These are phyloP conservation scores for Leptomonas seymouri DNA, from an alignment of 208 protist species.

Conservation along the genomic window DNA sequence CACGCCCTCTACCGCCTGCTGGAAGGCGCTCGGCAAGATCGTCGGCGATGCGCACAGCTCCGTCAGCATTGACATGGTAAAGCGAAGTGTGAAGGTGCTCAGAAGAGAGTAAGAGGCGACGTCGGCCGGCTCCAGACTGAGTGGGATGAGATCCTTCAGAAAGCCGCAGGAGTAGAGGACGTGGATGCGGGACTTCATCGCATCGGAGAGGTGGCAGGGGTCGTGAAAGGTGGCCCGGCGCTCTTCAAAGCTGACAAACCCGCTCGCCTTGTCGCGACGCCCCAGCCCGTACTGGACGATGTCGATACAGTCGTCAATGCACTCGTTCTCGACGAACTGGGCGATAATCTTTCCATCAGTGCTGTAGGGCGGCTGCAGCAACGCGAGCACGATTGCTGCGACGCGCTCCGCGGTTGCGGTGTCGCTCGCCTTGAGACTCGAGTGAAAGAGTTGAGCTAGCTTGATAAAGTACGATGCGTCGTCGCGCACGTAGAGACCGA, in stretches of 20 bases:
- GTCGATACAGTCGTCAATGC: conserved; percentile 73
- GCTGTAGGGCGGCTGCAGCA: conserved; percentile 68
- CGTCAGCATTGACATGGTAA: conserved; percentile 61
- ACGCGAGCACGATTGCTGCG: conserved; percentile 46
- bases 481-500: conserved; percentile 63
- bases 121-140: conserved; percentile 78
- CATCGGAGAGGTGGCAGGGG: conserved; percentile 58
- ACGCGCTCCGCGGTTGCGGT: conserved; percentile 43
- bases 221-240: conserved; percentile 76
- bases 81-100: conserved; percentile 55
- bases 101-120: conserved; percentile 52
- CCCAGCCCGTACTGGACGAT: conserved; percentile 84
- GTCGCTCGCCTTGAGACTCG: conserved; percentile 36
- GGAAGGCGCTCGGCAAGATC: conserved; percentile 53
- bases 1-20: conserved; percentile 10
- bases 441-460: conserved; percentile 56
- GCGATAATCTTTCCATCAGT: conserved; percentile 73
- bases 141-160: conserved; percentile 74
- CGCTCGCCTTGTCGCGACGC: conserved; percentile 47
- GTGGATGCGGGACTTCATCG: conserved; percentile 59
- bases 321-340: conserved; percentile 69
- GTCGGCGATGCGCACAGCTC: conserved; percentile 49
- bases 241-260: conserved; percentile 67
- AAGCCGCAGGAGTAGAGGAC: conserved; percentile 69
- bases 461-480: conserved; percentile 52